Conservation (phyloP, 1,284 basidiomycete genomes). For the Ustanciosporium gigantosporum region DNA sequence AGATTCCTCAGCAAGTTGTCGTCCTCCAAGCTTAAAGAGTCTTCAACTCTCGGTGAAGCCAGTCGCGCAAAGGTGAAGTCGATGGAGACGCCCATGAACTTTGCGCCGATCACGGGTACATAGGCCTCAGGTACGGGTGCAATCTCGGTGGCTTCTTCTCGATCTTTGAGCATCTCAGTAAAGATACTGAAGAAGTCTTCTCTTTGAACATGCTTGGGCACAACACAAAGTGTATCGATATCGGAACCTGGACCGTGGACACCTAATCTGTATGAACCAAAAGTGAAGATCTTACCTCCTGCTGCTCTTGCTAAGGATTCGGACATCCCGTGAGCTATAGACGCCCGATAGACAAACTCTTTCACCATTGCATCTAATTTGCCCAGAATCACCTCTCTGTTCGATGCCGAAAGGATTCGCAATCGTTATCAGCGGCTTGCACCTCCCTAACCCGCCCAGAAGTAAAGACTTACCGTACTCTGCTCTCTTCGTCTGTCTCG, state of each 20-base stretch:
- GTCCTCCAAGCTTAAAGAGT: slow-evolving; percentile 85
- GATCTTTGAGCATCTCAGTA: slow-evolving; percentile 81
- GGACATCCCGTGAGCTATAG: slow-evolving; percentile 77
- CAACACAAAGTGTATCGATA: slow-evolving; percentile 98
- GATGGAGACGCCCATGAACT: slow-evolving; percentile 87
- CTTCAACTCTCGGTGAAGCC: slow-evolving; percentile 81
- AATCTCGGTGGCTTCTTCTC: slow-evolving; percentile 85
- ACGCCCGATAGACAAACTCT: slow-evolving; percentile 86
- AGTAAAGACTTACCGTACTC: slow-evolving; percentile 76
- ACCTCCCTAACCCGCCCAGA: not conserved
- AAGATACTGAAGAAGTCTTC: slow-evolving; percentile 96
- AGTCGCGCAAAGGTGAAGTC: slow-evolving; percentile 92
- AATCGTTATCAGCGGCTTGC: too few relatives aligned
- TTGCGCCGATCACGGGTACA: slow-evolving; percentile 90
- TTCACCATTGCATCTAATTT: slow-evolving; percentile 87
- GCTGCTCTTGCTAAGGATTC: slow-evolving; percentile 82
- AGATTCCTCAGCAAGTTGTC: slow-evolving; percentile 88
- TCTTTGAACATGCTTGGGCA: slow-evolving; percentile 89
- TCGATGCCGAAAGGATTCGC: too few relatives aligned
- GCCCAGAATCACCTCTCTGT: slow-evolving; percentile 88
- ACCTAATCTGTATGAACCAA: slow-evolving; percentile 80
- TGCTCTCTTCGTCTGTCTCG: slow-evolving; percentile 85
- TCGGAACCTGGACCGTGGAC: slow-evolving; percentile 95
- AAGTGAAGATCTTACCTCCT: slow-evolving; percentile 98
- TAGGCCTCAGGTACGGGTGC: slow-evolving; percentile 93